A percentile compares a stretch with the other conserved stretches of the same genome.
Evolutionary conservation across 176 grass and related monocot genomes (phyloP).

Genomic region (Secale cereale): DNA sequence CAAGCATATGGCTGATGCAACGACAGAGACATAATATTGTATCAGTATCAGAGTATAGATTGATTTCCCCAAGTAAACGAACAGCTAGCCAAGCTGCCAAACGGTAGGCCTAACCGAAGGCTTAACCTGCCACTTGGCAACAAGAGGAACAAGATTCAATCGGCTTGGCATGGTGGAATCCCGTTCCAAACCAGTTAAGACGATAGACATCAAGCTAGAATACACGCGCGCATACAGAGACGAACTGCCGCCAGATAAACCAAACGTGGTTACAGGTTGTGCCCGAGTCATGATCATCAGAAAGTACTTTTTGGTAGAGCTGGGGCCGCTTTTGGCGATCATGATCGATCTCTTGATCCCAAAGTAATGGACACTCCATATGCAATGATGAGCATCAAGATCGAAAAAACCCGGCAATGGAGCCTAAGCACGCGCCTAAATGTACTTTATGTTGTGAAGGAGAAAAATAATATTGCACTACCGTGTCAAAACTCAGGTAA

Average conservation of each 20-base stretch:
- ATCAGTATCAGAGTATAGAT: background rate
- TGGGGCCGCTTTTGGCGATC: background rate
- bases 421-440: slow-evolving; percentile 4
- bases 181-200: background rate
- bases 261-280: background rate
- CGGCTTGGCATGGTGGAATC: background rate
- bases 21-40: background rate
- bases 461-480: too few relatives aligned
- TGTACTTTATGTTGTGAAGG: background rate
- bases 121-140: slow-evolving; percentile 6
- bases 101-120: slow-evolving; percentile 32
- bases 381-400: slow-evolving; percentile 13
- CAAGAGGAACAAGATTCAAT: background rate
- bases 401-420: background rate
- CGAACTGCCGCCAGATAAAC: background rate
- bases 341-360: background rate
- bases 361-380: slow-evolving; percentile 8
- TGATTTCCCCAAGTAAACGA: background rate
- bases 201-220: background rate
- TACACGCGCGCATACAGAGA: background rate
- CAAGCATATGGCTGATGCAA: background rate
- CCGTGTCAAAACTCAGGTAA: background rate
- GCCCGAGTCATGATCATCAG: background rate
- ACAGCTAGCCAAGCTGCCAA: slow-evolving; percentile 9
- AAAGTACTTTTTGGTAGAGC: background rate